phyloP scores from a whole-genome alignment of 257 asterid species.

The Salvia miltiorrhiza region DNA sequence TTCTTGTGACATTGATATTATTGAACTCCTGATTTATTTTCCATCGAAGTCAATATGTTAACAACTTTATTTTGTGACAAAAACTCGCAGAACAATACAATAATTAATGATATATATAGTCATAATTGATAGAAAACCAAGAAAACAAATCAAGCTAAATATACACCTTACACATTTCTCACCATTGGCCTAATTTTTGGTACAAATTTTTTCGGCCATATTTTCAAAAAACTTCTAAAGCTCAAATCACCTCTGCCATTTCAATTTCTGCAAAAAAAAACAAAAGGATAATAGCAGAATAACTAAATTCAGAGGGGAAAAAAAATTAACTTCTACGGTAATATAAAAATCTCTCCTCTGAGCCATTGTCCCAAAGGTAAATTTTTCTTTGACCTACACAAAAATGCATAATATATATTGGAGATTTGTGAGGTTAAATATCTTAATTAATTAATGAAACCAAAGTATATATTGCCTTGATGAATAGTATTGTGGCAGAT shows the following conservation, averaged over 20 bases:
- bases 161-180: background rate
- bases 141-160: background rate
- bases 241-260: background rate
- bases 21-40: too few species aligned
- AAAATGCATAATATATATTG: too few species aligned
- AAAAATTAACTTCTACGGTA: background rate
- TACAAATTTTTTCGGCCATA: background rate
- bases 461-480: too few species aligned
- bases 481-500: too few species aligned
- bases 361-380: background rate
- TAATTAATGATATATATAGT: background rate
- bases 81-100: background rate
- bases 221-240: background rate
- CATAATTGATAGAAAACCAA: constrained; percentile 10
- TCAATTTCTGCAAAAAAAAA: constrained; percentile 4
- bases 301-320: background rate
- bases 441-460: too few species aligned
- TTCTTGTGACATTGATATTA: too few species aligned
- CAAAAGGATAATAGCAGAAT: background rate
- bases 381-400: too few species aligned
- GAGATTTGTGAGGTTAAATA: background rate
- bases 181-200: constrained; percentile 13
- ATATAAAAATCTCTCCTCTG: constrained; percentile 9
- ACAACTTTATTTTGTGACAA: background rate
- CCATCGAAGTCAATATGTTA: background rate